Evolutionary conservation across 2,329 filamentous ascomycete species (phyloP).

Genomic region (Penicillium sp.): DNA sequence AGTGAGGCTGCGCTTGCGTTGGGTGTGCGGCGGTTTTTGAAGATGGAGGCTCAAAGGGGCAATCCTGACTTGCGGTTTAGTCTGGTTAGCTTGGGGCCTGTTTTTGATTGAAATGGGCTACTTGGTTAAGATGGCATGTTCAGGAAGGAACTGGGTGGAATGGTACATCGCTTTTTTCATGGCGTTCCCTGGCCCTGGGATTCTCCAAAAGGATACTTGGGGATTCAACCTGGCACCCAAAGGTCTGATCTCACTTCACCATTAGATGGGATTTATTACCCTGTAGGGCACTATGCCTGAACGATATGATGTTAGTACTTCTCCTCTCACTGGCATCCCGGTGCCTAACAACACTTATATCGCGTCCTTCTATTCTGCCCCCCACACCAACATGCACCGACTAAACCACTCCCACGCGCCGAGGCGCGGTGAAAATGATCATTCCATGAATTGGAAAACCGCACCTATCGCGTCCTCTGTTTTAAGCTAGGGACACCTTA

Average conservation of each 20-base stretch:
- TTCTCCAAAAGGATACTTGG: neutral
- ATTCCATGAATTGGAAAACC: slow-evolving; percentile 24
- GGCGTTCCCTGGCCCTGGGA: neutral
- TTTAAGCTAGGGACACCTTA: slow-evolving; percentile 16
- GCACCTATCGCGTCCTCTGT: slow-evolving; percentile 10
- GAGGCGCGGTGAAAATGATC: slow-evolving; percentile 16
- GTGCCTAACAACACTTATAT: slow-evolving; percentile 5
- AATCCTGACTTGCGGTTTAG: slow-evolving; percentile 66
- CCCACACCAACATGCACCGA: slow-evolving; percentile 20
- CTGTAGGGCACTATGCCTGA: slow-evolving; percentile 15
- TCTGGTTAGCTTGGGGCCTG: slow-evolving; percentile 64
- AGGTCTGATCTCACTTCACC: slow-evolving; percentile 27
- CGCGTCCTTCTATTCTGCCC: slow-evolving; percentile 4
- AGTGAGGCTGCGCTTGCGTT: slow-evolving; percentile 76
- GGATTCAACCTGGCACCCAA: slow-evolving; percentile 29
- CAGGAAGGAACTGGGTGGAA: neutral
- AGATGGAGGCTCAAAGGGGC: slow-evolving; percentile 62
- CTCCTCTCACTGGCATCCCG: neutral
- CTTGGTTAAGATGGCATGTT: neutral
- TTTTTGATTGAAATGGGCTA: slow-evolving; percentile 52
- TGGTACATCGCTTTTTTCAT: neutral
- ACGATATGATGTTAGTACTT: slow-evolving; percentile 11
- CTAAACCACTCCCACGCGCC: slow-evolving; percentile 20
- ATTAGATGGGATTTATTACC: slow-evolving; percentile 20
- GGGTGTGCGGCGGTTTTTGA: slow-evolving; percentile 68